phyloP scores from a whole-genome alignment of 1,284 basidiomycete species.

The Lentinula novae-zelandiae region DNA sequence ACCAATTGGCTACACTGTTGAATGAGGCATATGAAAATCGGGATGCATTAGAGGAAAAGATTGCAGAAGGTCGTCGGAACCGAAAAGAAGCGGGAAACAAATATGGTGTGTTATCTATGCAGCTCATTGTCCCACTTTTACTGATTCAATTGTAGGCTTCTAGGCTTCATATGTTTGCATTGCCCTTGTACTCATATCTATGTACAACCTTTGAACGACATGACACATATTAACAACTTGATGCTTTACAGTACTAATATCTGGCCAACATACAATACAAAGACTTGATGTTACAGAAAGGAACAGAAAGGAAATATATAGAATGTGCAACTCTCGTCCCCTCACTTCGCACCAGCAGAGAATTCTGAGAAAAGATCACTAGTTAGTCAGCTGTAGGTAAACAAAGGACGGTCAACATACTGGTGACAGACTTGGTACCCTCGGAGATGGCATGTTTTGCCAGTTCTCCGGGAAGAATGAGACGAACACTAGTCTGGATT shows the following conservation, averaged over 20 bases:
- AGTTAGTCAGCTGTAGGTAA: neutral
- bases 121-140: neutral
- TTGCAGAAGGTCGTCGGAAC: conserved; percentile 75
- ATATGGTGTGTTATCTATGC: conserved; percentile 48
- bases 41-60: conserved; percentile 73
- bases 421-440: conserved; percentile 54
- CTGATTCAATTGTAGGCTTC: neutral
- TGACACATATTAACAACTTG: neutral
- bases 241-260: conserved; percentile 12
- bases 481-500: conserved; percentile 80
- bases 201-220: too few species aligned
- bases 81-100: conserved; percentile 85
- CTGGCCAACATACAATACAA: conserved; percentile 4
- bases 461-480: conserved; percentile 78
- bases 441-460: conserved; percentile 70
- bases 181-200: too few species aligned
- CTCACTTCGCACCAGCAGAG: conserved; percentile 26
- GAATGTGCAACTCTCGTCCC: neutral
- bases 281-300: conserved; percentile 5
- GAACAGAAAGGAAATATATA: conserved; percentile 10
- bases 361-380: conserved; percentile 22
- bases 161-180: neutral
- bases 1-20: conserved; percentile 73
- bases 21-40: conserved; percentile 77
- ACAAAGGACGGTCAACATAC: conserved; percentile 21